Percentiles rank a stretch among this genome's conserved stretches.
phyloP scores from a whole-genome alignment of 768 basidiomycete species.

The Sistotremastrum niveocremeum region DNA sequence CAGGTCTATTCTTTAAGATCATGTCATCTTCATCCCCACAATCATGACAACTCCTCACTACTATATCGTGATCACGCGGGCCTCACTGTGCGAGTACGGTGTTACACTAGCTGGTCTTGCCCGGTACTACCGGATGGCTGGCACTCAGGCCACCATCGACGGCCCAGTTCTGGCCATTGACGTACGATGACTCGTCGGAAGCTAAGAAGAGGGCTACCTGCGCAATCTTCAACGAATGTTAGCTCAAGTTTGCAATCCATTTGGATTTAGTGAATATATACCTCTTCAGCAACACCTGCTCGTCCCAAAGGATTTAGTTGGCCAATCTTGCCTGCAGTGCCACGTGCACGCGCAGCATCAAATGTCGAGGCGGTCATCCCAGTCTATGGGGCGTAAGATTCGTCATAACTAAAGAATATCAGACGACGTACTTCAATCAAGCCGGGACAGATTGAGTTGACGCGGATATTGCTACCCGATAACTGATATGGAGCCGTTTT shows the following conservation, averaged over 20 bases:
- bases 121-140: slow-evolving; percentile 68
- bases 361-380: slow-evolving; percentile 79
- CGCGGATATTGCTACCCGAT: slow-evolving; percentile 68
- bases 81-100: too few species aligned
- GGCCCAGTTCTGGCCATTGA: slow-evolving; percentile 79
- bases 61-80: too few species aligned
- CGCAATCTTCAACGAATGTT: slow-evolving; percentile 55
- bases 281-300: slow-evolving; percentile 69
- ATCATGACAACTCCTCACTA: too few species aligned
- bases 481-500: slow-evolving; percentile 73
- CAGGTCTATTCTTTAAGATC: too few species aligned
- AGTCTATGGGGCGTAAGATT: slow-evolving; percentile 27
- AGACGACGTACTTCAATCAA: slow-evolving; percentile 46
- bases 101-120: slow-evolving; percentile 21
- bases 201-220: slow-evolving; percentile 77
- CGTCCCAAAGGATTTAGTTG: slow-evolving; percentile 74
- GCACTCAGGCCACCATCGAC: slow-evolving; percentile 80
- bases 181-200: slow-evolving; percentile 58
- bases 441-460: slow-evolving; percentile 85
- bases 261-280: slow-evolving; percentile 2
- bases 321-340: slow-evolving; percentile 65
- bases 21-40: too few species aligned
- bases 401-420: not conserved
- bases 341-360: slow-evolving; percentile 59
- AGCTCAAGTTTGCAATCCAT: slow-evolving; percentile 5